Base-by-base conservation (phyloP, 2,329 filamentous ascomycete genomes). In the Botrytis elliptica region DNA sequence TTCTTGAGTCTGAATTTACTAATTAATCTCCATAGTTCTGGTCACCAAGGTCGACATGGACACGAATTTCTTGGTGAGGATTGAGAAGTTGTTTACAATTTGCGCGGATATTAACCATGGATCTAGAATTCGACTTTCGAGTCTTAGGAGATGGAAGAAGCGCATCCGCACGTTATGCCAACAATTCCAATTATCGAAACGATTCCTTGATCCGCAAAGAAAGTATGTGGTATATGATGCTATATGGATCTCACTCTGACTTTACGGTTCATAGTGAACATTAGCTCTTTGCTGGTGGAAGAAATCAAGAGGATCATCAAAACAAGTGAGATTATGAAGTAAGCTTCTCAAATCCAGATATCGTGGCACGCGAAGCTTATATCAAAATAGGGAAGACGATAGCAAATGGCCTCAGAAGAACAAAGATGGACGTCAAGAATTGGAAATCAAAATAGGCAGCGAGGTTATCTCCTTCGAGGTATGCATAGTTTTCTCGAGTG, bases 121-220 rank as follows among this genome's bases (percentile, higher is more conserved):
- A 25, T 76, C 80, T 74, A 98, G 95, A 99, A 84, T 99, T 99
- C 83, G 96, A 99, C 83, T 96, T 99, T 81, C 90, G 95, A 73
- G 93, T 94, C 38, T 89, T 98, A 64, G 94, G 94, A 72, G 96
- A 99, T 82, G 96, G 96, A 70, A 90, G 93, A 75, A 98, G 95
- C 82, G 96, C 96, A 12, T 93, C 96, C 70, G 94, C 95, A 46
- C 91, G 96, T 84, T 99, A 99, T 85, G 96, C 96, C 77, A 99
- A 99, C 87, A 99, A 99, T 84, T 98, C 95, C 74, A 99, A 99
- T 85, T 99, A 99, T 85, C 91, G 96, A 81, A 99, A 99, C 84
- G 96, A 99, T 83, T 98, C 95, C 76, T 86, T 99, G 79, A 99
- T 99, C 81, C 92, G 96, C 77, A 99, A 99, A 95, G 96, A 99